These are phyloP conservation scores for Malus hybrid DNA, from an alignment of 331 rosid species.

Conservation along the genomic window DNA sequence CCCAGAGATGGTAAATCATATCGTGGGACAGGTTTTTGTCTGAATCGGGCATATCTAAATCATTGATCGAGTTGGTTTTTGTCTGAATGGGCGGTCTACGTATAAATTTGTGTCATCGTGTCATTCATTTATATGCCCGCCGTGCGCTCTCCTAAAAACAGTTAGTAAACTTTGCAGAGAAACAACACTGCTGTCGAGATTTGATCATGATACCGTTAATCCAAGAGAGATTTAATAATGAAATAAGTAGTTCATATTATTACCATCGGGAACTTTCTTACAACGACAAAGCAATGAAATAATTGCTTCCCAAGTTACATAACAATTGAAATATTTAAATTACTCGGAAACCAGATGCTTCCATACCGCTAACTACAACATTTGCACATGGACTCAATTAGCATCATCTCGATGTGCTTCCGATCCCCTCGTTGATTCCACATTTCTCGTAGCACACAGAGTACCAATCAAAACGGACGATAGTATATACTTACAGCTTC, in stretches of 20 bases:
- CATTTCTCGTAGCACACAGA: constrained; percentile 24
- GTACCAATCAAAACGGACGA: constrained; percentile 27
- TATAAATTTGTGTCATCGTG: no score
- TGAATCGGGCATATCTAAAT: no score
- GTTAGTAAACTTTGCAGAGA: no score
- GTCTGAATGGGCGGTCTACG: no score
- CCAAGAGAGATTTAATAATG: no score
- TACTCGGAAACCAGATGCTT: constrained; percentile 53
- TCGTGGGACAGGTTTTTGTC: no score
- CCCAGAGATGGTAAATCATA: constrained; percentile 75
- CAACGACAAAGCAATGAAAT: constrained; percentile 11
- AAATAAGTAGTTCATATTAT: not conserved
- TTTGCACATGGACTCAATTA: constrained; percentile 56
- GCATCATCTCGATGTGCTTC: constrained; percentile 49
- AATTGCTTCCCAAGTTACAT: constrained; percentile 9
- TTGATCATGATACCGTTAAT: no score
- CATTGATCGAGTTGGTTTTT: no score
- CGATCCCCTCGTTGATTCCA: constrained; percentile 14
- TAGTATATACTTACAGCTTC: constrained; percentile 35
- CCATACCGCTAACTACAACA: constrained; percentile 28
- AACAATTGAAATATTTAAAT: constrained; percentile 12
- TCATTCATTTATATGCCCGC: no score
- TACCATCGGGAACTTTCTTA: not conserved
- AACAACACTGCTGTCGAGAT: no score
- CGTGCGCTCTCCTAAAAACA: no score